Percentiles rank a stretch among this genome's conserved stretches.
Evolutionary conservation across 345 rosid genomes (phyloP).

Genomic region (Pistacia integerrima): DNA sequence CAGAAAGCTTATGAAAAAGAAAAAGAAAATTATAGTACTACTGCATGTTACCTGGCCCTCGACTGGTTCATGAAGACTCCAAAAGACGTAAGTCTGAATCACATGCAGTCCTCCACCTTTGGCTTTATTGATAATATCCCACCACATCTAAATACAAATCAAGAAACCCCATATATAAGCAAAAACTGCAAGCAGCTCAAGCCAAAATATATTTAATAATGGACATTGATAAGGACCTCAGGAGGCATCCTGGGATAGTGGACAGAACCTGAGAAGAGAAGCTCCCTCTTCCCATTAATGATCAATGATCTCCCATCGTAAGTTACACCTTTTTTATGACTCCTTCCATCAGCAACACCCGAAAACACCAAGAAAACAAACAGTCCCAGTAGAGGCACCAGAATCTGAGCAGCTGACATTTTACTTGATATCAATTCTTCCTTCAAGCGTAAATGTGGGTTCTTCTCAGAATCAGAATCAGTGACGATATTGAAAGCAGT

Average conservation of each 20-base stretch:
- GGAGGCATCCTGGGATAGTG: conserved; percentile 36
- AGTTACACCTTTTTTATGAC: conserved; percentile 9
- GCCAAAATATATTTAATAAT: too few relatives aligned
- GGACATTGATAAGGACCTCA: conserved; percentile 9
- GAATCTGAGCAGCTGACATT: neutral
- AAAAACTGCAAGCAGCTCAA: neutral
- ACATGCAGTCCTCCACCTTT: conserved; percentile 52
- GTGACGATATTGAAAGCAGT: neutral
- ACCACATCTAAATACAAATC: conserved; percentile 45
- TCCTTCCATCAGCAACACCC: neutral
- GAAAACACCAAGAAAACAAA: neutral
- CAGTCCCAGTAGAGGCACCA: neutral
- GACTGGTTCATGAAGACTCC: conserved; percentile 55
- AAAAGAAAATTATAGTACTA: neutral
- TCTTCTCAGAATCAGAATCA: neutral
- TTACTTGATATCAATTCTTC: neutral
- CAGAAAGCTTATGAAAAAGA: neutral
- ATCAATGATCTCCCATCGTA: conserved; percentile 32
- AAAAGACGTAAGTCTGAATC: conserved; percentile 56
- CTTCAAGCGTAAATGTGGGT: neutral
- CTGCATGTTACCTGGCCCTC: conserved; percentile 37
- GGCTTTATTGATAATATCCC: conserved; percentile 38
- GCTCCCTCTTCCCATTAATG: conserved; percentile 33
- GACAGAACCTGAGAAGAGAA: conserved; percentile 39
- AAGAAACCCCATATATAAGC: neutral